Conservation (phyloP, 192 early-diverging fungal genomes). For the Allomyces javanicus region DNA sequence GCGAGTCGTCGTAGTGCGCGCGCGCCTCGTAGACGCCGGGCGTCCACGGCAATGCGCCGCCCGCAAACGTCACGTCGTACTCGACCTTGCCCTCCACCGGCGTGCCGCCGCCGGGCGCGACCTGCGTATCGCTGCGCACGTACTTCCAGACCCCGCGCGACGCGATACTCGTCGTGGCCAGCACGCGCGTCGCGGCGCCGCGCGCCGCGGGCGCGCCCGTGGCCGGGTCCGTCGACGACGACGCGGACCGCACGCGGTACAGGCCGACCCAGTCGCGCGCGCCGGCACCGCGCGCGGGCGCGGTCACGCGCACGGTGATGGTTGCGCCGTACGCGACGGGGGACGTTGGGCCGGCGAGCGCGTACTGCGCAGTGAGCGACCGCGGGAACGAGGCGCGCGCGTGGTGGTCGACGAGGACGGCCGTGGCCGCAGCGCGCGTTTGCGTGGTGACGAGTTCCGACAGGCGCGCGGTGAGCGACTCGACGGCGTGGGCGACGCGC, state of each 20-base stretch:
- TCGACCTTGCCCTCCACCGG: background rate
- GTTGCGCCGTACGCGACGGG: background rate
- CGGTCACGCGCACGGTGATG: background rate
- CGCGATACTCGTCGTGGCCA: background rate
- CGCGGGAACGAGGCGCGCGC: background rate
- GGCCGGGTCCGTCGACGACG: background rate
- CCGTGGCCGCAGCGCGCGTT: background rate
- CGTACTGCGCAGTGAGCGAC: background rate
- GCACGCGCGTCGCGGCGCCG: background rate
- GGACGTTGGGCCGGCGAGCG: background rate
- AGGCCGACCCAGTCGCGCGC: background rate
- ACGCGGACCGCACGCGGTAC: background rate
- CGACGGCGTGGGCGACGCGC: background rate
- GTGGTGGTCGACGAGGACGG: background rate
- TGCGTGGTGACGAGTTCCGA: background rate
- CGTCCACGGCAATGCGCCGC: slow-evolving; percentile 58
- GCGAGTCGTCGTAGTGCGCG: slow-evolving; percentile 71
- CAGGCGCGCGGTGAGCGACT: background rate
- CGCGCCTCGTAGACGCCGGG: slow-evolving; percentile 77
- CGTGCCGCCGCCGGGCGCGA: background rate
- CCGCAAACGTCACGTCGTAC: slow-evolving; percentile 43
- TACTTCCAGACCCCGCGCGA: background rate
- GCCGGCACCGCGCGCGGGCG: too few relatives aligned
- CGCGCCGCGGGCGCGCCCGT: background rate
- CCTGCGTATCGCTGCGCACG: background rate